Evolutionary conservation across 805 yeast species (phyloP).

Genomic region (Lachancea meyersii): DNA sequence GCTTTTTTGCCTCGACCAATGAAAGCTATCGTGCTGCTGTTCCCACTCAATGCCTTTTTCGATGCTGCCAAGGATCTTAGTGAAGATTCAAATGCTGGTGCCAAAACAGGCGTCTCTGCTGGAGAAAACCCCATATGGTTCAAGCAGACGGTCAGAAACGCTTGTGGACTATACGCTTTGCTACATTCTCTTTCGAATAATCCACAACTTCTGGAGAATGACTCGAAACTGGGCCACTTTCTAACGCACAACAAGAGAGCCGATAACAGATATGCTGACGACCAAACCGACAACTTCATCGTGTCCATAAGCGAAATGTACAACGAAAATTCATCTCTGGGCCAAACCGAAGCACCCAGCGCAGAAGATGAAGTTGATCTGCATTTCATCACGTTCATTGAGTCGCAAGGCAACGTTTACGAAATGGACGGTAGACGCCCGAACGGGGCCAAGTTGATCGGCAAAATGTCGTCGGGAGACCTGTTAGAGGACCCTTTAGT

Average conservation of each 20-base stretch:
- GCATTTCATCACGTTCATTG: slow-evolving; percentile 75
- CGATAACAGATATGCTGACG: slow-evolving; percentile 42
- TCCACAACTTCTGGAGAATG: slow-evolving; percentile 20
- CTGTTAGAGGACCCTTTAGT: slow-evolving; percentile 50
- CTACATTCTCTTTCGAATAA: slow-evolving; percentile 53
- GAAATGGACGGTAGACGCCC: slow-evolving; percentile 84
- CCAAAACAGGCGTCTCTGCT: not conserved
- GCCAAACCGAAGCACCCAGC: slow-evolving; percentile 63
- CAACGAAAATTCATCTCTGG: slow-evolving; percentile 33
- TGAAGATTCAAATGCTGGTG: slow-evolving; percentile 12
- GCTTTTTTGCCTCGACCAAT: slow-evolving; percentile 79
- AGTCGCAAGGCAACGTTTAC: slow-evolving; percentile 51
- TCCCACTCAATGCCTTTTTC: slow-evolving; percentile 66
- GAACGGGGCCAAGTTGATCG: slow-evolving; percentile 64
- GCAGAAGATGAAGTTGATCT: slow-evolving; percentile 49
- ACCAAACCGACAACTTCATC: slow-evolving; percentile 33
- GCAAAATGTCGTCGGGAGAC: slow-evolving; percentile 35
- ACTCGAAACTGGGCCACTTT: slow-evolving; percentile 20
- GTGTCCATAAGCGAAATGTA: slow-evolving; percentile 20
- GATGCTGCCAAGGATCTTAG: slow-evolving; percentile 42
- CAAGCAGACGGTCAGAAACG: slow-evolving; percentile 77
- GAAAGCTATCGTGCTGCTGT: slow-evolving; percentile 66
- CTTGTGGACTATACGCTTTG: slow-evolving; percentile 89
- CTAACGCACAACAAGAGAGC: slow-evolving; percentile 10
- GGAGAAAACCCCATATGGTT: slow-evolving; percentile 52